phyloP scores from a whole-genome alignment of 148 eudicot genomes.

The Arbutus unedo region DNA sequence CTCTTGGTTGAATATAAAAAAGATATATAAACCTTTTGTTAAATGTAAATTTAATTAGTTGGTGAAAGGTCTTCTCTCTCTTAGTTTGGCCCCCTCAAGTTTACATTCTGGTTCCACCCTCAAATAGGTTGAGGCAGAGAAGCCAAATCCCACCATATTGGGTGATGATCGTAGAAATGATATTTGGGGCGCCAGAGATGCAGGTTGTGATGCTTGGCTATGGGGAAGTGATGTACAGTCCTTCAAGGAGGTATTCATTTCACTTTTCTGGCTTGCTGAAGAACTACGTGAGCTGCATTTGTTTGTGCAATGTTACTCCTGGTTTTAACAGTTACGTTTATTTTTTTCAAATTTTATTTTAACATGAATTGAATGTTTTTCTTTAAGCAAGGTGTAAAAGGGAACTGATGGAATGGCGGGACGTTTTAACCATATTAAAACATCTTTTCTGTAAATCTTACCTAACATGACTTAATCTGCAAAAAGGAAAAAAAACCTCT shows the following conservation, averaged over 20 bases:
- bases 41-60: too few relatives aligned
- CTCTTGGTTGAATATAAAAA: too few relatives aligned
- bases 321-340: background rate
- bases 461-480: background rate
- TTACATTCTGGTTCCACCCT: background rate
- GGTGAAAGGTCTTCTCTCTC: too few relatives aligned
- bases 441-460: background rate
- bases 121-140: constrained; percentile 90
- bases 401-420: background rate
- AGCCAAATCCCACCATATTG: constrained; percentile 94
- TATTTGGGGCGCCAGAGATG: constrained; percentile 98
- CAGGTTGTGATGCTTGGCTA: constrained; percentile 99
- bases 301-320: background rate
- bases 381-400: background rate
- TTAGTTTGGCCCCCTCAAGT: background rate
- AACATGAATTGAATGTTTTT: background rate
- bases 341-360: background rate
- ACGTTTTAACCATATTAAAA: background rate
- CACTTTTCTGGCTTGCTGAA: background rate
- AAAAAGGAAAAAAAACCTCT: background rate
- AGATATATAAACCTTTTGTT: too few relatives aligned
- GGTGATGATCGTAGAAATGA: constrained; percentile 99
- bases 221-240: constrained; percentile 97
- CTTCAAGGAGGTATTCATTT: constrained; percentile 70
- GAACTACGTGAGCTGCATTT: too few relatives aligned